Evolutionary conservation across 2,329 filamentous ascomycete genomes (phyloP).

Genomic region (Calonectria pteridis): DNA sequence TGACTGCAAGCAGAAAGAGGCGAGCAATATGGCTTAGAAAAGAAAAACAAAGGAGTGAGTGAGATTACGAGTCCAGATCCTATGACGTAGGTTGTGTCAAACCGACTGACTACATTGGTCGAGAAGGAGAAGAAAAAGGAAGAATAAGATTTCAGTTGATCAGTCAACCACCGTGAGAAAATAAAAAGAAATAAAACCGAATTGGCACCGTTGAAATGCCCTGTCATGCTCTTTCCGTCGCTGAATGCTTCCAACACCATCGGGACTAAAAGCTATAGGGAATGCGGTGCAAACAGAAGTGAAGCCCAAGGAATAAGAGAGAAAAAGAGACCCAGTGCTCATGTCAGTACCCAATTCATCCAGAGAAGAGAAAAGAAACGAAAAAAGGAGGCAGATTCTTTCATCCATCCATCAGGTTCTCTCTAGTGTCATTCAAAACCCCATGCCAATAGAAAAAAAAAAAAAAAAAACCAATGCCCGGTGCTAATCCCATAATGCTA

Average conservation of each 20-base stretch:
- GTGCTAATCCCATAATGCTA: conserved; percentile 15
- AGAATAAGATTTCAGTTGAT: conserved; percentile 27
- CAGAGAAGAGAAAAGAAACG: not conserved
- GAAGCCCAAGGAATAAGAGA: not conserved
- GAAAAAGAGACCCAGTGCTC: not conserved
- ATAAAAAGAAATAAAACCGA: conserved; percentile 2
- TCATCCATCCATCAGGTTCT: conserved; percentile 12
- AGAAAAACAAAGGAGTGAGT: conserved; percentile 1
- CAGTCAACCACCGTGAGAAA: conserved; percentile 12
- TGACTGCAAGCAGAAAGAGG: not conserved
- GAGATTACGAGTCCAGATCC: conserved; percentile 28
- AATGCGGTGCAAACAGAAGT: not conserved
- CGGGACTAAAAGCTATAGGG: conserved; percentile 3
- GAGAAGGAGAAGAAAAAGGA: not conserved
- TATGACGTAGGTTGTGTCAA: conserved; percentile 38
- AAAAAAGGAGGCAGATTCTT: not conserved
- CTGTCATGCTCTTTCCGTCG: not conserved
- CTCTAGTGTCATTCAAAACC: conserved; percentile 13
- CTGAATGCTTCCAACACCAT: not conserved
- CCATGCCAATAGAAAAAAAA: not conserved
- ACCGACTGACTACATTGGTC: not conserved
- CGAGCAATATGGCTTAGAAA: not conserved
- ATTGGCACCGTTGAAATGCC: conserved; percentile 10
- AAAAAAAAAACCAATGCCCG: not conserved
- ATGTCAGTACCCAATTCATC: not conserved